Conservation (phyloP, 2,329 filamentous ascomycete genomes). For the Aspergillus hortae region DNA sequence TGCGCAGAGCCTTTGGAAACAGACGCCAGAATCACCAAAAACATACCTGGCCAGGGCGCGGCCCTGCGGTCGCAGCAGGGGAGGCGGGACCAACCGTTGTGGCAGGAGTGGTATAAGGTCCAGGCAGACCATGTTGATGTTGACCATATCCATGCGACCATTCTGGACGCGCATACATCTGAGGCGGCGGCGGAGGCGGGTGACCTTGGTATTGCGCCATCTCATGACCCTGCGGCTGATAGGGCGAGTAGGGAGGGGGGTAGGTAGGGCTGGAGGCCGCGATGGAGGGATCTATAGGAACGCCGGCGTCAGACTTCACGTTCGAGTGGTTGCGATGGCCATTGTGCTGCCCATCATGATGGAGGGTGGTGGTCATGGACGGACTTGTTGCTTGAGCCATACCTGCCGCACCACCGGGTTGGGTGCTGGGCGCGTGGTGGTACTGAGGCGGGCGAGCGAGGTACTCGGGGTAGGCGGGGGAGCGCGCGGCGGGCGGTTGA, state of each 20-base stretch:
- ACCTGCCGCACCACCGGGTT: conserved; percentile 73
- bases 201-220: conserved; percentile 68
- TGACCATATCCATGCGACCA: conserved; percentile 46
- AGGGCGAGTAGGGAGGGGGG: conserved; percentile 81
- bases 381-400: conserved; percentile 99
- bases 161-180: conserved; percentile 47
- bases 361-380: conserved; percentile 72
- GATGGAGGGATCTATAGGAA: conserved; percentile 99
- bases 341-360: conserved; percentile 67
- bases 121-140: conserved; percentile 47
- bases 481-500: conserved; percentile 70
- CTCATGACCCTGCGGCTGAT: conserved; percentile 76
- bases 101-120: conserved; percentile 49
- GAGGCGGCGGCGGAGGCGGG: conserved; percentile 42
- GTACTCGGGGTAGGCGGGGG: conserved; percentile 82
- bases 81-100: conserved; percentile 59
- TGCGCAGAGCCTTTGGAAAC: conserved; percentile 27
- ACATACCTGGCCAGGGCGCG: conserved; percentile 62
- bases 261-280: conserved; percentile 90
- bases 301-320: conserved; percentile 90
- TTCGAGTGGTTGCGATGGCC: conserved; percentile 65
- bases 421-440: conserved; percentile 67
- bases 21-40: conserved; percentile 35
- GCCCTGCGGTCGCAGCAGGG: conserved; percentile 58
- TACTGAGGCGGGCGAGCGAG: conserved; percentile 72